phyloP scores from a whole-genome alignment of 331 rosid genomes.

The Acacia pycnantha region DNA sequence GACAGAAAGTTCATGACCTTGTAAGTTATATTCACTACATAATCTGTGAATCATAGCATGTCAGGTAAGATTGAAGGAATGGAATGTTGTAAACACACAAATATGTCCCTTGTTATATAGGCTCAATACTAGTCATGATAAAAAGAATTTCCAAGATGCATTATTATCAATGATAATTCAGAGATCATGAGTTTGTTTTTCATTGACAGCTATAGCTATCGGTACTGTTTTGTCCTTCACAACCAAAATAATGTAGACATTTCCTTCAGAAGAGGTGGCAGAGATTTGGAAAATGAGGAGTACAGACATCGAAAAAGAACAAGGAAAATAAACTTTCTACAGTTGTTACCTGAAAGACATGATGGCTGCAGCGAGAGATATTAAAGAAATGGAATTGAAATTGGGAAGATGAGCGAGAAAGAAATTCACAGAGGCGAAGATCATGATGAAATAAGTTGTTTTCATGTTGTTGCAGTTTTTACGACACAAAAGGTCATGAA shows the following conservation, averaged over 20 bases:
- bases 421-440: conserved; percentile 85
- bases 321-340: not conserved
- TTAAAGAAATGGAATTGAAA: conserved; percentile 76
- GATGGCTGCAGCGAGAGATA: conserved; percentile 89
- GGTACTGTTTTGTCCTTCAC: not conserved
- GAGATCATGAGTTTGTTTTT: not conserved
- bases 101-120: not conserved
- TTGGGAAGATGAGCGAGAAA: conserved; percentile 89
- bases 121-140: not conserved
- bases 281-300: not conserved
- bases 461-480: conserved; percentile 45
- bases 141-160: not conserved
- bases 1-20: not conserved
- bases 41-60: not conserved
- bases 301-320: not conserved
- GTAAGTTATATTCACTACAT: not conserved
- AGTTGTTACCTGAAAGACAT: conserved; percentile 72
- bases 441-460: conserved; percentile 71
- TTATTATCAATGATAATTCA: not conserved
- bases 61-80: not conserved
- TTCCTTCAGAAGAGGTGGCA: not conserved
- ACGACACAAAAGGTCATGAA: conserved; percentile 50
- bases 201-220: not conserved
- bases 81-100: not conserved
- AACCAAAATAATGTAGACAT: not conserved